Evolutionary conservation across 148 eudicot species (phyloP).

Genomic region (Arbutus unedo): DNA sequence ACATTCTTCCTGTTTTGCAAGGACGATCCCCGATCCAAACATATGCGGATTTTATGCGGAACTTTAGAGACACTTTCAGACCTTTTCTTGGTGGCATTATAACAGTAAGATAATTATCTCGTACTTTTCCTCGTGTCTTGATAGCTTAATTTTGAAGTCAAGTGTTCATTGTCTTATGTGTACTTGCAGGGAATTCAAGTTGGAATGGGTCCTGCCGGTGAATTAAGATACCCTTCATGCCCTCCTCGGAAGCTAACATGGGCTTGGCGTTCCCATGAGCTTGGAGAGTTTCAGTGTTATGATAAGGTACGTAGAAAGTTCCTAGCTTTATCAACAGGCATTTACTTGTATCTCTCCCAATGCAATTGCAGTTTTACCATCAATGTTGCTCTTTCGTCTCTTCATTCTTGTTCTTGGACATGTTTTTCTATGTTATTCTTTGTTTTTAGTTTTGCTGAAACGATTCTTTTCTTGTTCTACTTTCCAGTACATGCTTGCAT

Average conservation of each 20-base stretch:
- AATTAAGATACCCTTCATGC: slow-evolving; percentile 50
- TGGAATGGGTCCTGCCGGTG: slow-evolving; percentile 57
- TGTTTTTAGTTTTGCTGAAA: neutral
- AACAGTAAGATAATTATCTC: slow-evolving; percentile 37
- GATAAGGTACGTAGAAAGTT: slow-evolving; percentile 35
- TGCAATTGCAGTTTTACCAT: neutral
- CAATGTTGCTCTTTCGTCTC: neutral
- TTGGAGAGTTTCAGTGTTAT: slow-evolving; percentile 53
- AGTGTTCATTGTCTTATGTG: slow-evolving; percentile 19
- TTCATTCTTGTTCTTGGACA: slow-evolving; percentile 2
- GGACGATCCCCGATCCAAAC: slow-evolving; percentile 50
- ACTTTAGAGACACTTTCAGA: slow-evolving; percentile 46
- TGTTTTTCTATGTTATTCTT: neutral
- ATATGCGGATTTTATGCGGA: slow-evolving; percentile 51
- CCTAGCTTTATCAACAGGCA: neutral
- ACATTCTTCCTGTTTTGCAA: slow-evolving; percentile 38
- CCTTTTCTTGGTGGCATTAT: slow-evolving; percentile 41
- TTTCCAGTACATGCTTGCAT: slow-evolving; percentile 49
- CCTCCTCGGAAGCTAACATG: slow-evolving; percentile 35
- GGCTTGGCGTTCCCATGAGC: slow-evolving; percentile 36
- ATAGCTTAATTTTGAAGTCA: slow-evolving; percentile 8
- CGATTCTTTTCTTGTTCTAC: neutral
- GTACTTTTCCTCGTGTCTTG: neutral
- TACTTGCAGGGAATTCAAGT: slow-evolving; percentile 48
- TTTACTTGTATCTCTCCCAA: neutral